Evolutionary conservation across 441 rosid genomes (phyloP).

Genomic region (Populus hybrid): DNA sequence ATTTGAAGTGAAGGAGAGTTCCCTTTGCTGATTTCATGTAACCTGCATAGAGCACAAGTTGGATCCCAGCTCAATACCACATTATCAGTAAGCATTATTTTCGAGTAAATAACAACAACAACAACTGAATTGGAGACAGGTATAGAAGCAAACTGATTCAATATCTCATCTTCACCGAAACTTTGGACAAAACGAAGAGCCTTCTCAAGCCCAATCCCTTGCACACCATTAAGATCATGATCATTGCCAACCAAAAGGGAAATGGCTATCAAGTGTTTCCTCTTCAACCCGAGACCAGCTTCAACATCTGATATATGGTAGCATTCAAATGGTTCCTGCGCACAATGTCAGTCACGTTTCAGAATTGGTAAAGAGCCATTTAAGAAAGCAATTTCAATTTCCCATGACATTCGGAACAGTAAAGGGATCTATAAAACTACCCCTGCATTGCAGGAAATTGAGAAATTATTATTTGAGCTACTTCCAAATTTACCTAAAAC

Average conservation of each 20-base stretch:
- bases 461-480: neutral
- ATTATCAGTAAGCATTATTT: neutral
- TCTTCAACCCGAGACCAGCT: constrained; percentile 74
- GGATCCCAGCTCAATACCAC: neutral
- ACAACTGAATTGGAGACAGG: constrained; percentile 2
- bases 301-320: constrained; percentile 79
- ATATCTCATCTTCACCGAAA: constrained; percentile 63
- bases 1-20: constrained; percentile 24
- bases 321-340: constrained; percentile 90
- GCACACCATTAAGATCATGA: constrained; percentile 73
- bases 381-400: neutral
- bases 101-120: neutral
- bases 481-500: neutral
- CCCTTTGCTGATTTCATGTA: constrained; percentile 57
- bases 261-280: constrained; percentile 78
- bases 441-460: neutral
- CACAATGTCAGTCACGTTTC: constrained; percentile 24
- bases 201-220: constrained; percentile 71
- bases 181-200: constrained; percentile 66
- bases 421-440: neutral
- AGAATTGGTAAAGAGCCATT: constrained; percentile 8
- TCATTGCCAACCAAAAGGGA: constrained; percentile 86
- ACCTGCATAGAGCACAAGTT: constrained; percentile 40
- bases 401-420: neutral
- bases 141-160: constrained; percentile 45